A percentile compares a stretch with the other conserved stretches of the same genome.
These are phyloP conservation scores for Balamuthia mandrillaris DNA, from an alignment of 208 protist genomes.

Conservation along the genomic window DNA sequence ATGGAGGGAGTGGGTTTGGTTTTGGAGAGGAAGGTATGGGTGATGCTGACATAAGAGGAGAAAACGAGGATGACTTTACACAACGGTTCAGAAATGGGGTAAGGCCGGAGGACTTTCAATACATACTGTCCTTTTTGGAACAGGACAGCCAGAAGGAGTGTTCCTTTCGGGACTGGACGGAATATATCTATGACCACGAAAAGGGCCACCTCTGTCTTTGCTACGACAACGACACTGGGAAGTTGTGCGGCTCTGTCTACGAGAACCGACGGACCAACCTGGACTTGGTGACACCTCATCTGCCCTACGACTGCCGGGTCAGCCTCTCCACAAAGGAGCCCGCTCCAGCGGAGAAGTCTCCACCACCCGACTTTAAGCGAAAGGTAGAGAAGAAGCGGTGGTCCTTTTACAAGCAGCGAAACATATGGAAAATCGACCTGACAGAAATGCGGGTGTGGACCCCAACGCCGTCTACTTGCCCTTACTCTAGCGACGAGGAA, in stretches of 20 bases:
- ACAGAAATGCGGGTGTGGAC: neutral
- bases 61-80: neutral
- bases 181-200: neutral
- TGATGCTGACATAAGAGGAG: neutral
- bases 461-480: neutral
- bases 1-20: neutral
- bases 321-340: neutral
- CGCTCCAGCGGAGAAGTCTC: neutral
- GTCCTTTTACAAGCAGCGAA: constrained; percentile 2
- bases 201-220: neutral
- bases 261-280: neutral
- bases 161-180: neutral
- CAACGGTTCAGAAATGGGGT: neutral
- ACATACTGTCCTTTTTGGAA: neutral
- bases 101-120: neutral
- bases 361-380: neutral
- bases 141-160: neutral
- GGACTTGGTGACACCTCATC: neutral
- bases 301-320: neutral
- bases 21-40: neutral
- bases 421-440: neutral
- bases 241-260: neutral
- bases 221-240: neutral
- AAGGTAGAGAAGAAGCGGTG: neutral
- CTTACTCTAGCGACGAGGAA: neutral